Conservation (phyloP, 2,329 filamentous ascomycete species). For the Exophiala sideris region DNA sequence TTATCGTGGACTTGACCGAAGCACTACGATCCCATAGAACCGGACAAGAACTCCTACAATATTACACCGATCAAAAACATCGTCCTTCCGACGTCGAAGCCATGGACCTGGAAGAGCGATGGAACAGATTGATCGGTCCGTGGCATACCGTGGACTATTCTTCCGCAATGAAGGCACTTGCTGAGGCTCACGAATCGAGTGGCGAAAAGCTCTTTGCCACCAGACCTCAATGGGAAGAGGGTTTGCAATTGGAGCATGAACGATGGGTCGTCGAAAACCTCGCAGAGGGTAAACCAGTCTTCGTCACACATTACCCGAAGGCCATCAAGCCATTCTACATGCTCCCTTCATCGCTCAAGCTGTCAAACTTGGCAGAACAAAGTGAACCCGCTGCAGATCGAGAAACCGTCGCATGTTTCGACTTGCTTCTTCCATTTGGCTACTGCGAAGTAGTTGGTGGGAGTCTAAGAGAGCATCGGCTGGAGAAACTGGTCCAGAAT, state of each 20-base stretch:
- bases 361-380: neutral
- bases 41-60: constrained; percentile 54
- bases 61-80: constrained; percentile 25
- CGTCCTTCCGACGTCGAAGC: constrained; percentile 12
- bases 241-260: constrained; percentile 89
- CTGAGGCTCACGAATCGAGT: constrained; percentile 52
- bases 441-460: constrained; percentile 84
- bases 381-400: constrained; percentile 2
- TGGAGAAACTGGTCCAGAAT: constrained; percentile 62
- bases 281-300: constrained; percentile 67
- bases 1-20: constrained; percentile 54
- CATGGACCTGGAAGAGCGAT: constrained; percentile 52
- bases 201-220: constrained; percentile 59
- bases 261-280: constrained; percentile 72
- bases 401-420: constrained; percentile 80
- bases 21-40: constrained; percentile 31
- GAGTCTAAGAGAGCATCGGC: constrained; percentile 80
- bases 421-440: constrained; percentile 74
- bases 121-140: constrained; percentile 61
- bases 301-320: constrained; percentile 90
- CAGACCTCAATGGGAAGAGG: constrained; percentile 66
- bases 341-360: constrained; percentile 50
- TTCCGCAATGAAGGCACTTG: constrained; percentile 68
- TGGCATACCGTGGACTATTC: constrained; percentile 86
- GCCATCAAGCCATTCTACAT: constrained; percentile 91